Conservation (phyloP, 257 asterid genomes). For the Lycium barbarum region DNA sequence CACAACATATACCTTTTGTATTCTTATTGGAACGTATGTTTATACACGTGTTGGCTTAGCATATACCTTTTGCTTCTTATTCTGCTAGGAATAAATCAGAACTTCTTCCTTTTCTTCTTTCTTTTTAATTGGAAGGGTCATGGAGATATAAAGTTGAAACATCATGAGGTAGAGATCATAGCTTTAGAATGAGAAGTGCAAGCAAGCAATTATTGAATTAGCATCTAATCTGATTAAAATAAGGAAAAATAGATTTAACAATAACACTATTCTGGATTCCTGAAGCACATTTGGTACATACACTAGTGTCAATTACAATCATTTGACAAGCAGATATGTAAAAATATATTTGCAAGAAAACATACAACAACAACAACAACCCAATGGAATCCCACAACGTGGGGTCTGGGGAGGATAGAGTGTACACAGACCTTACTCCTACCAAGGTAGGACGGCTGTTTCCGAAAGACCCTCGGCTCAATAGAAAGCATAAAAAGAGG, state of each 20-base stretch:
- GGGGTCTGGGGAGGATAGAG: too few species aligned
- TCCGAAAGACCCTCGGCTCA: too few species aligned
- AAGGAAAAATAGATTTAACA: neutral
- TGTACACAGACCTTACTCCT: too few species aligned
- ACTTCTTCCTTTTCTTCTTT: constrained; percentile 1
- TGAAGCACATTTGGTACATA: neutral
- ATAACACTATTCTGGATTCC: neutral
- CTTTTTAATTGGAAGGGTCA: neutral
- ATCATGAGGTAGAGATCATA: neutral
- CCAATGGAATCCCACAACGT: too few species aligned
- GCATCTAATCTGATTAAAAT: neutral
- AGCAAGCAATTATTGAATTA: constrained; percentile 3
- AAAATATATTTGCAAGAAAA: neutral
- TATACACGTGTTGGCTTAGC: neutral
- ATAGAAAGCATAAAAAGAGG: too few species aligned
- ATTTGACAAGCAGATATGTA: constrained; percentile 8
- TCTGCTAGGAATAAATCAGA: constrained; percentile 4
- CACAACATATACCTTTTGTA: neutral
- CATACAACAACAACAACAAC: too few species aligned
- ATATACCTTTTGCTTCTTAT: neutral
- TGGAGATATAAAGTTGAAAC: neutral
- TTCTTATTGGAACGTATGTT: neutral
- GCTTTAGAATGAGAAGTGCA: constrained; percentile 27
- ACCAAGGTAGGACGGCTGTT: too few species aligned
- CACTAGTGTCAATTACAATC: neutral